Conservation (phyloP, 108 stramenopile genomes). For the Aurantiochytrium sp. region DNA sequence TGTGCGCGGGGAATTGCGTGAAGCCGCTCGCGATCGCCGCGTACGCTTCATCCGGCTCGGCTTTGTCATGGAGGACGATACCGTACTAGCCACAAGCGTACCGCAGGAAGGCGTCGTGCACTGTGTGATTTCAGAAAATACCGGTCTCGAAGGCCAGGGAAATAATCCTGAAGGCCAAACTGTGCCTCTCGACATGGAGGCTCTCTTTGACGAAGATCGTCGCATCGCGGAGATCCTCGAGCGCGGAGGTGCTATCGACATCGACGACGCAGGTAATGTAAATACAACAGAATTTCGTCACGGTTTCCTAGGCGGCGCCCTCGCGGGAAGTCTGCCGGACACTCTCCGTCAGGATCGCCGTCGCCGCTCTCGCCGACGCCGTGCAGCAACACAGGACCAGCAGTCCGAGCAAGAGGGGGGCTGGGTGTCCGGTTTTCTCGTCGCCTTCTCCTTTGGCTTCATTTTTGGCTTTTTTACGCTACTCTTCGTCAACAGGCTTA, state of each 20-base stretch:
- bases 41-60: neutral
- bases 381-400: neutral
- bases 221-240: neutral
- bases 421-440: neutral
- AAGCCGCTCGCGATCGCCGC: neutral
- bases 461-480: neutral
- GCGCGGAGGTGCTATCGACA: neutral
- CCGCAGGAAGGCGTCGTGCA: slow-evolving; percentile 8
- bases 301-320: neutral
- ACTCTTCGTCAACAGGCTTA: neutral
- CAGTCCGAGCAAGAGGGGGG: neutral
- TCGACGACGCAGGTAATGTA: neutral
- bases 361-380: neutral
- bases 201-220: neutral
- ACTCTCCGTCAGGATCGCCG: neutral
- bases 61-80: neutral
- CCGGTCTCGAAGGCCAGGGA: neutral
- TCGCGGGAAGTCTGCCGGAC: no score
- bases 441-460: neutral
- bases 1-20: neutral
- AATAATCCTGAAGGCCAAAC: neutral
- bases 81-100: neutral
- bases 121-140: neutral
- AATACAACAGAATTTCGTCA: neutral
- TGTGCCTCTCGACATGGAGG: neutral